Conservation (phyloP, 2,329 filamentous ascomycete species). For the Cladophialophora immunda region DNA sequence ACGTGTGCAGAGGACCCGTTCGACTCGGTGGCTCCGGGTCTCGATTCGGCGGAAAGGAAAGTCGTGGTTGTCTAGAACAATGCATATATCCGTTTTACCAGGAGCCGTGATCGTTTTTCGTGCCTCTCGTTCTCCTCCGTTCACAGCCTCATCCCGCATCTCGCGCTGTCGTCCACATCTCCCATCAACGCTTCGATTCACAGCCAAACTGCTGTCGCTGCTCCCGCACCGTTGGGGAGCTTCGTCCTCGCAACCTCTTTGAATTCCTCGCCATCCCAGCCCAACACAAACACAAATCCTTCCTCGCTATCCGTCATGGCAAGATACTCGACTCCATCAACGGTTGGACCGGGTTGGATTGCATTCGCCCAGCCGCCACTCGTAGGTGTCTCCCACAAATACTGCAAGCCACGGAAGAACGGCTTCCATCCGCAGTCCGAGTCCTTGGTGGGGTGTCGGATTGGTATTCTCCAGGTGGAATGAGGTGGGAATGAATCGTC, state of each 20-base stretch:
- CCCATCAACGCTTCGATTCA: conserved; percentile 9
- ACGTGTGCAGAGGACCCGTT: too few relatives aligned
- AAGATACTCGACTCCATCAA: conserved; percentile 43
- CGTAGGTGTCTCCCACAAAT: conserved; percentile 40
- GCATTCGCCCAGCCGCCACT: conserved; percentile 42
- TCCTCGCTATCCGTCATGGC: conserved; percentile 42
- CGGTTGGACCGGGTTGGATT: conserved; percentile 41
- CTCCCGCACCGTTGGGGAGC: conserved; percentile 36
- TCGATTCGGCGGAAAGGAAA: too few relatives aligned
- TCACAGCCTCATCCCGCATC: background rate
- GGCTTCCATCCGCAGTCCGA: background rate
- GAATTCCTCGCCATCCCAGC: conserved; percentile 39
- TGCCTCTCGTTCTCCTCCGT: too few relatives aligned
- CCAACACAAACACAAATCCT: conserved; percentile 39
- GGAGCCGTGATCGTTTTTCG: too few relatives aligned
- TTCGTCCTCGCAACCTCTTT: conserved; percentile 37
- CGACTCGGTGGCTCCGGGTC: too few relatives aligned
- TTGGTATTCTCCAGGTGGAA: background rate
- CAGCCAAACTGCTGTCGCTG: conserved; percentile 42
- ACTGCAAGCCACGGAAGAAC: conserved; percentile 33
- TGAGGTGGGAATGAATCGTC: conserved; percentile 13
- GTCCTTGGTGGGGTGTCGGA: too few relatives aligned
- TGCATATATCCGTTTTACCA: too few relatives aligned
- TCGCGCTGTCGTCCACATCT: background rate
- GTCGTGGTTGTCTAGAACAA: too few relatives aligned